Evolutionary conservation across 208 protist genomes (phyloP), one percentile per base, ranked within the genome.

Genomic region (Endotrypanum monterogeii): DNA sequence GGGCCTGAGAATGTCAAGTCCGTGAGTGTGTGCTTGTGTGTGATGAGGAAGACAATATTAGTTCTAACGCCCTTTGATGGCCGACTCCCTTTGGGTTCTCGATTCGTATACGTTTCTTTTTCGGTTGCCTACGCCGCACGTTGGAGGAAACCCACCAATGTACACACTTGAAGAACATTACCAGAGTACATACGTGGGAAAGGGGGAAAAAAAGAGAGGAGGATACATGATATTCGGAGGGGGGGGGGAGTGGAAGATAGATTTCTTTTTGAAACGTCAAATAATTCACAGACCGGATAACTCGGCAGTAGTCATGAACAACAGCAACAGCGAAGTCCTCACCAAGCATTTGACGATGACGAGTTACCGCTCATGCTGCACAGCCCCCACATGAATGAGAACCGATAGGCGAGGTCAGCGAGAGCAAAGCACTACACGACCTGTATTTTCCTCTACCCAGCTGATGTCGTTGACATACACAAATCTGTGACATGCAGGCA

Each of bases 351-450:
- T 39, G 37, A 16, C 20, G 1, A 18, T 65, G 7, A 48, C 37
- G 60, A 48, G 8, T 28, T 14, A 48, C 37, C 32, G 60, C 60
- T 65, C 23, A 23, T 18, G 12, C 35, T 44, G 37, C 60, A 30
- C 3, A 18, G 37, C 35, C 73, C 61, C 65, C 78, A 23, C 16
- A 60, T 60, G 57, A 76, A 66, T 69, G 61, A 20, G 8, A 60
- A 39, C 14, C 14, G 7, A 62, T n/a, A 3, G 57, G 32, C 23
- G 23, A 65, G 32, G 18, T 1, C 30, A 20, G 57, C 57, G 16
- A 62, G 28, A 28, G 35, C 57, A n/a, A 65, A 30, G 32, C 60
- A 23, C 37, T 25, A 65, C 23, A 37, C 23, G 9, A 8, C 60
- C 37, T 7, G 35, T 9, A 6, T n/a, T 23, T 48, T 48, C 60